Base-by-base conservation (phyloP, 2,329 filamentous ascomycete species). In the Pseudocercospora macadamiae region DNA sequence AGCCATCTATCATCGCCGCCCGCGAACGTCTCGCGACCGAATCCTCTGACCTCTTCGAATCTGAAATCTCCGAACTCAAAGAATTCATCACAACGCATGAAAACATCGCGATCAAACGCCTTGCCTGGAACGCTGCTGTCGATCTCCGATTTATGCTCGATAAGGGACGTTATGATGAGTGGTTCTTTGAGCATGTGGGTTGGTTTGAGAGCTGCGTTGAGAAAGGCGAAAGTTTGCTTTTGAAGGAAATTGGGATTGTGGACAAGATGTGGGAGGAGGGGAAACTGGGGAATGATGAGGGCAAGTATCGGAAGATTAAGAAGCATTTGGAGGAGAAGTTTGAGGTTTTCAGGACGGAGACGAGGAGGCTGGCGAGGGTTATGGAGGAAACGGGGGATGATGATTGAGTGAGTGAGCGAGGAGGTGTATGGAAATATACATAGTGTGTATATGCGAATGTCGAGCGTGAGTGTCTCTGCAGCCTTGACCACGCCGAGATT, bases 131-230 rank as follows among this genome's bases (percentile, higher is more conserved):
- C 53, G 64, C 69, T 10, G 66, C 68, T 1, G 21, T 51, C 4
- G 64, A 70, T 47, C 45, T 72, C n/a, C 51, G 64, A 9, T 42
- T 56, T 4, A 68, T 71, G 67, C 64, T 70, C n/a, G 68, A 71
- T 21, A 63, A 63, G 5, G 69, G 68, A 1, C 51, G 60, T 8
- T 66, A 67, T n/a, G 62, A 66, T 16, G 23, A 37, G 18, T 36
- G 47, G 10, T 57, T 60, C 16, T 65, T 55, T 30, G 32, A 49
- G 10, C 49, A 57, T 1, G 65, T 65, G n/a, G 60, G 61, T 36
- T 69, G 64, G 52, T 32, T 71, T 49, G 70, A 72, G 59, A 63
- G 51, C 23, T 51, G 60, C 51, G 59, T 71, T 14, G 70, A 71
- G 58, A 60, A 65, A 30, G 70, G 69, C 0, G 62, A 63, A 55